Evolutionary conservation across 1,284 basidiomycete genomes (phyloP).

Genomic region (Peniophora sp.): DNA sequence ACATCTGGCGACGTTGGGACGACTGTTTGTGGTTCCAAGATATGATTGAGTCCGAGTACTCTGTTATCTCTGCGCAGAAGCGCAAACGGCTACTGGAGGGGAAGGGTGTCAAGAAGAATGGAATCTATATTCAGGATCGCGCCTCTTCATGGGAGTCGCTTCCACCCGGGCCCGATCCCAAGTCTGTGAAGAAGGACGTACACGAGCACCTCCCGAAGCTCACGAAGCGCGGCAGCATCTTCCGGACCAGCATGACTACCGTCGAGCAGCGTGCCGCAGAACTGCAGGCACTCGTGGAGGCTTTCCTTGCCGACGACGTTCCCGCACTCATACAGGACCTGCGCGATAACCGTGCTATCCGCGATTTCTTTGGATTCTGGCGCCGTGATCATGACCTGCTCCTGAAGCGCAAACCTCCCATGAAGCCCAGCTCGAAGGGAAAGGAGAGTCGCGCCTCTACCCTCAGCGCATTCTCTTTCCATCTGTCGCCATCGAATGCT

Average conservation of each 20-base stretch:
- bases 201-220: constrained; percentile 59
- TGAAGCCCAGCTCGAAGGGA: constrained; percentile 1
- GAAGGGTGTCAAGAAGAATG: constrained; percentile 69
- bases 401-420: constrained; percentile 9
- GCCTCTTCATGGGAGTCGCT: constrained; percentile 78
- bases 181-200: constrained; percentile 56
- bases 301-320: constrained; percentile 49
- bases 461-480: constrained; percentile 43
- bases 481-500: constrained; percentile 41
- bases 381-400: constrained; percentile 55
- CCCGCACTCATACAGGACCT: constrained; percentile 61
- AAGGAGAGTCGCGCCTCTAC: constrained; percentile 19
- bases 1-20: constrained; percentile 73
- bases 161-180: constrained; percentile 74
- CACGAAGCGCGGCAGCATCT: constrained; percentile 62
- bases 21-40: constrained; percentile 73
- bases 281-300: constrained; percentile 47
- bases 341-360: constrained; percentile 44
- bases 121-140: constrained; percentile 59
- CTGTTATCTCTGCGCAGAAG: constrained; percentile 52
- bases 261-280: constrained; percentile 55
- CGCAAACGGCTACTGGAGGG: constrained; percentile 54
- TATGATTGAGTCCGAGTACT: constrained; percentile 55
- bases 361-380: constrained; percentile 75
- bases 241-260: constrained; percentile 60